Conservation (phyloP, 176 grass and related monocot species). For the Microstegium vimineum region DNA sequence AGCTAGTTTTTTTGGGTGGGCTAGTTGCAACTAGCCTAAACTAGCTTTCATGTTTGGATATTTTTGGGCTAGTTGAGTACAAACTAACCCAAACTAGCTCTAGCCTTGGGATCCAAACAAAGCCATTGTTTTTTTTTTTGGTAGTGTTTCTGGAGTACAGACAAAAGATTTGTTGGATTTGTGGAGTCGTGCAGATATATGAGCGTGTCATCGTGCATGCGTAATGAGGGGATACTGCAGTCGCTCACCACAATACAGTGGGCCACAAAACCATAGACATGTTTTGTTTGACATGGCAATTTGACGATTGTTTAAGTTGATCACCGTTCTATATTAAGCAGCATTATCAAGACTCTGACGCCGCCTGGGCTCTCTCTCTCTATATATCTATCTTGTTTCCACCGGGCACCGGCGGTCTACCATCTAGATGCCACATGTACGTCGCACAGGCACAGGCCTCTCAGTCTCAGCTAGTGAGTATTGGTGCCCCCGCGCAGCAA, state of each 20-base stretch:
- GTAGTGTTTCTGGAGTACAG: not conserved
- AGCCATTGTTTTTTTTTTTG: not conserved
- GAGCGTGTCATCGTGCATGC: not conserved
- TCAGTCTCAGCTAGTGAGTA: not conserved
- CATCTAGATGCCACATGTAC: not conserved
- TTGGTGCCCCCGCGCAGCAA: not conserved
- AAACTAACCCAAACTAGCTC: too few species aligned
- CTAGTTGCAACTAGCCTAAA: too few species aligned
- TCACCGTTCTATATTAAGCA: not conserved
- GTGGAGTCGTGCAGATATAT: not conserved
- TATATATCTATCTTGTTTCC: not conserved
- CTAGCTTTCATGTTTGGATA: too few species aligned
- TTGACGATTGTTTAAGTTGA: not conserved
- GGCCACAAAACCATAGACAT: slow-evolving; percentile 21
- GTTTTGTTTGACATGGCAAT: not conserved
- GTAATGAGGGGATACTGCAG: not conserved
- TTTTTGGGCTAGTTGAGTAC: too few species aligned
- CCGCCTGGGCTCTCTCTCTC: too few species aligned
- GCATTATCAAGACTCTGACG: not conserved
- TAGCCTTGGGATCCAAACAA: too few species aligned
- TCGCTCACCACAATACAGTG: not conserved
- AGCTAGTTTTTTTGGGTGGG: too few species aligned
- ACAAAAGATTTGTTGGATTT: not conserved
- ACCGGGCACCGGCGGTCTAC: not conserved
- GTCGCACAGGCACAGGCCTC: too few species aligned